Conservation (phyloP, 306 rosid genomes). For the Vicia faba region DNA sequence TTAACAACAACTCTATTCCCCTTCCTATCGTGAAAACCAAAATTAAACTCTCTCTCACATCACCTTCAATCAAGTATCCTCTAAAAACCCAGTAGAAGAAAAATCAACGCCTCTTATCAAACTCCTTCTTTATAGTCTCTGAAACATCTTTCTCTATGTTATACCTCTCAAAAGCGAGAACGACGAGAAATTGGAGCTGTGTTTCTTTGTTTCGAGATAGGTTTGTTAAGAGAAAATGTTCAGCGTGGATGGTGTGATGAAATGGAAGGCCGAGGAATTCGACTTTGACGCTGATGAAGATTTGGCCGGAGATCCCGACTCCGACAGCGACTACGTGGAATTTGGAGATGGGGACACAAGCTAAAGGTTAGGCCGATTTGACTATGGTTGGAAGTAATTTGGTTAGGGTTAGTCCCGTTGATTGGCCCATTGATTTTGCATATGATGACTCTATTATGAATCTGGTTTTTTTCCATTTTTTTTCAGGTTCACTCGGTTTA, state of each 20-base stretch:
- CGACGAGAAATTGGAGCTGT: constrained; percentile 57
- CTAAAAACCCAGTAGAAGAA: too few relatives aligned
- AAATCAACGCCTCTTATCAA: too few relatives aligned
- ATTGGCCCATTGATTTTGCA: constrained; percentile 57
- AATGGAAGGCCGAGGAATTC: constrained; percentile 92
- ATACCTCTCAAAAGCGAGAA: too few relatives aligned
- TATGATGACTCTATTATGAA: constrained; percentile 70
- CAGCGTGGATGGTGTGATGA: constrained; percentile 91
- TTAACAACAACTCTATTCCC: too few relatives aligned
- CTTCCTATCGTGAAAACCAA: too few relatives aligned
- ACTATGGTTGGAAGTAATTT: constrained; percentile 67
- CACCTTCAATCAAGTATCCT: too few relatives aligned
- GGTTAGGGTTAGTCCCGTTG: constrained; percentile 37
- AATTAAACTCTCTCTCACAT: too few relatives aligned
- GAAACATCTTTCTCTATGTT: too few relatives aligned
- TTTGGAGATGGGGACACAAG: constrained; percentile 80
- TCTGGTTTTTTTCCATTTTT: too few relatives aligned
- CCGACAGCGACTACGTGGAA: constrained; percentile 83
- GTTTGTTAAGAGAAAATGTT: constrained; percentile 84
- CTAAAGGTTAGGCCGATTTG: constrained; percentile 55
- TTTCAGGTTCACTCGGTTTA: too few relatives aligned
- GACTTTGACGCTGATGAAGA: constrained; percentile 83
- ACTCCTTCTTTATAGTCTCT: too few relatives aligned
- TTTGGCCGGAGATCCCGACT: constrained; percentile 68
- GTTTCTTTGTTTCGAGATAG: constrained; percentile 64